A percentile compares a stretch with the other conserved stretches of the same genome.
These are phyloP conservation scores for Lachnellula arida DNA, from an alignment of 2,329 filamentous ascomycete genomes.

Conservation along the genomic window DNA sequence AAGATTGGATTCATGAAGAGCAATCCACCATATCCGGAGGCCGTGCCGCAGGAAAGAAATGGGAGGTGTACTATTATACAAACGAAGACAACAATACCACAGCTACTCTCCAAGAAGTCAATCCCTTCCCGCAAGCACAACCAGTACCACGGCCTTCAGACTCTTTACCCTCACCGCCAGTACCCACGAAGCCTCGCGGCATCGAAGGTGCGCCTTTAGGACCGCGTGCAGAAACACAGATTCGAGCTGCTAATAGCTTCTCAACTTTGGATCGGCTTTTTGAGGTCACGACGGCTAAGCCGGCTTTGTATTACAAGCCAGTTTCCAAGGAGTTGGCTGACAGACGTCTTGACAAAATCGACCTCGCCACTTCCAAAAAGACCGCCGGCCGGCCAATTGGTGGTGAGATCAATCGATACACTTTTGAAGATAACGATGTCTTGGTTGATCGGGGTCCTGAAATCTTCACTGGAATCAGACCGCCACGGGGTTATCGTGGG, in stretches of 20 bases:
- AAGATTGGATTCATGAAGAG: slow-evolving; percentile 70
- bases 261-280: slow-evolving; percentile 52
- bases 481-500: slow-evolving; percentile 42
- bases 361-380: slow-evolving; percentile 38
- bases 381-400: slow-evolving; percentile 34
- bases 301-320: slow-evolving; percentile 59
- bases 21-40: slow-evolving; percentile 41
- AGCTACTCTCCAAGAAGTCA: slow-evolving; percentile 51
- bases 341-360: slow-evolving; percentile 58
- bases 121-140: slow-evolving; percentile 19
- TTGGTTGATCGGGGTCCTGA: slow-evolving; percentile 72
- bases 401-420: slow-evolving; percentile 55
- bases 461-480: slow-evolving; percentile 60
- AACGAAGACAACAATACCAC: slow-evolving; percentile 50
- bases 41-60: slow-evolving; percentile 46
- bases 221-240: slow-evolving; percentile 26
- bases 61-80: slow-evolving; percentile 68
- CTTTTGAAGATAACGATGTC: slow-evolving; percentile 61
- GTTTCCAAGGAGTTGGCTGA: slow-evolving; percentile 61
- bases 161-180: slow-evolving; percentile 30
- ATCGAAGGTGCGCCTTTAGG: slow-evolving; percentile 30
- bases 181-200: slow-evolving; percentile 28
- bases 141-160: slow-evolving; percentile 21
- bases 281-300: slow-evolving; percentile 54
- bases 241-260: slow-evolving; percentile 30